Evolutionary conservation across 176 grass and related monocot species (phyloP).

Genomic region (Melocanna baccifera): DNA sequence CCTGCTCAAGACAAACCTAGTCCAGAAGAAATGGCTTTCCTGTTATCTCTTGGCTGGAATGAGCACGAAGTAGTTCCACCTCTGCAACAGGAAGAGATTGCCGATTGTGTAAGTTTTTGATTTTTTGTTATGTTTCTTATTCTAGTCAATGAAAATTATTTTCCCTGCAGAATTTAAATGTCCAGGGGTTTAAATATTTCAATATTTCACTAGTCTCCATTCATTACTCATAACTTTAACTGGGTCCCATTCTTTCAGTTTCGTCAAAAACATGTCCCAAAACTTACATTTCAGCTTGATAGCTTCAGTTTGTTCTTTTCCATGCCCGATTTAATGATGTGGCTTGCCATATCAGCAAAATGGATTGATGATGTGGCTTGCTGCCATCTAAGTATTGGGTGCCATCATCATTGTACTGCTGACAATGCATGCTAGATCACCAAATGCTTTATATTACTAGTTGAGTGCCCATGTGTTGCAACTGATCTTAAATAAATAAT

Average conservation of each 20-base stretch:
- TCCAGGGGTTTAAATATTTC: background rate
- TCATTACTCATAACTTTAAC: background rate
- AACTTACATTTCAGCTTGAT: background rate
- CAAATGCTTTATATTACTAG: background rate
- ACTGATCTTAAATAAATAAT: no score
- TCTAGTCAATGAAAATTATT: background rate
- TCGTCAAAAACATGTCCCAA: background rate
- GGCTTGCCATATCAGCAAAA: slow-evolving; percentile 8
- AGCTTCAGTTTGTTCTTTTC: background rate
- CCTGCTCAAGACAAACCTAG: slow-evolving; percentile 40
- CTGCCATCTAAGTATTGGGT: slow-evolving; percentile 9
- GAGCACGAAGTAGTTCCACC: slow-evolving; percentile 56
- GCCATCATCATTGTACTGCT: background rate
- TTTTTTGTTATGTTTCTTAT: background rate
- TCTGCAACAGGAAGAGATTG: slow-evolving; percentile 69
- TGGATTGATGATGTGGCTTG: background rate
- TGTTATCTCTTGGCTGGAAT: slow-evolving; percentile 70
- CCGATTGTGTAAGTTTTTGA: slow-evolving; percentile 55
- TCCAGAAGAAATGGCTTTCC: slow-evolving; percentile 62
- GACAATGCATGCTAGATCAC: background rate
- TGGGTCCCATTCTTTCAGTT: background rate
- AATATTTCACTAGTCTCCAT: background rate
- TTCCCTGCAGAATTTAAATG: background rate
- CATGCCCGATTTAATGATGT: background rate
- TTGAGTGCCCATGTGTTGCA: no score